A percentile compares a stretch with the other conserved stretches of the same genome.
Evolutionary conservation across 345 rosid genomes (phyloP).

Genomic region (Eucalyptus erythrocorys): DNA sequence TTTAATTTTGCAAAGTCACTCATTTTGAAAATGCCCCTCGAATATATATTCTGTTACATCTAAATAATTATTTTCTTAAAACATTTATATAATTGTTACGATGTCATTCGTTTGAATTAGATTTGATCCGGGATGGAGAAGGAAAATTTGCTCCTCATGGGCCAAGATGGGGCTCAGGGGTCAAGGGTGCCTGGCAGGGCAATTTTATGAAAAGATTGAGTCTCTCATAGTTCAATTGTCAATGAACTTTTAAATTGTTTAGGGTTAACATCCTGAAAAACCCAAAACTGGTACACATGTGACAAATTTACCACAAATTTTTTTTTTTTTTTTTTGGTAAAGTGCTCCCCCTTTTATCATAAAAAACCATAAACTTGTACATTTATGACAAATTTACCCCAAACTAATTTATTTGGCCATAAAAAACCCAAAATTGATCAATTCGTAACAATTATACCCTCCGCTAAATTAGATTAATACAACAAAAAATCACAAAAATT

Average conservation of each 20-base stretch:
- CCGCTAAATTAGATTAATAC: too few species aligned
- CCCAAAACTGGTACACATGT: too few species aligned
- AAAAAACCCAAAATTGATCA: too few species aligned
- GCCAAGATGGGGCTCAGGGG: neutral
- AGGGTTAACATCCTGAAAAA: too few species aligned
- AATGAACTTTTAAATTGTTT: neutral
- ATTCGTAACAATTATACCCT: too few species aligned
- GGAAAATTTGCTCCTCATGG: fast-evolving
- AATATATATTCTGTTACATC: neutral
- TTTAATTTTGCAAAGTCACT: neutral
- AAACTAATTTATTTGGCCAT: too few species aligned
- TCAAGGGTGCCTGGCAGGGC: neutral
- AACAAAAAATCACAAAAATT: too few species aligned
- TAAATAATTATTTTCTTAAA: neutral
- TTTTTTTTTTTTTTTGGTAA: too few species aligned
- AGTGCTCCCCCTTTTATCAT: too few species aligned
- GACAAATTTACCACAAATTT: too few species aligned
- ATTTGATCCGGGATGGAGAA: neutral
- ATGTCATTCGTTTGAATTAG: neutral
- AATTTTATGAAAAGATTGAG: neutral
- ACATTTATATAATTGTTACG: neutral
- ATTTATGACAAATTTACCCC: too few species aligned
- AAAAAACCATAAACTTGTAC: too few species aligned
- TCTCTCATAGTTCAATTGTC: neutral
- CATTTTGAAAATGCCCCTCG: neutral